Evolutionary conservation across 2,329 filamentous ascomycete species (phyloP), one percentile per base, ranked within the genome.

Genomic region (Dichotomopilus funicola): DNA sequence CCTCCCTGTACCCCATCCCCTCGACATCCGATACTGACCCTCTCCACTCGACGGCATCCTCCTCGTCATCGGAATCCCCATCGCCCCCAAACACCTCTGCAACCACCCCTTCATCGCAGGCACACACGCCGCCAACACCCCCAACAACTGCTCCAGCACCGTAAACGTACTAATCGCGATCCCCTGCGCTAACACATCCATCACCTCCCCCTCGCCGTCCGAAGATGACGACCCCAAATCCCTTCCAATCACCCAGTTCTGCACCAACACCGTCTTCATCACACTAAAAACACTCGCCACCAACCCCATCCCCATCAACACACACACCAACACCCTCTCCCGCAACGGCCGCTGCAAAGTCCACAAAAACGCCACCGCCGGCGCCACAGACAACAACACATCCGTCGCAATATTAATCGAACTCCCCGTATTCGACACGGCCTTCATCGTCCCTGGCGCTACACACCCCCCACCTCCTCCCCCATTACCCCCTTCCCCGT

Each of bases 281-380:
- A 63, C 57, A 31, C 52, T 56, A n/a, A 57, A 58, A 1, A 56
- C 51, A n/a, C 55, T 59, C 6, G 62, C 62, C 9, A 63, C 51
- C 49, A 63, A 13, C n/a, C 62, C 62, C 57, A 63, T 61, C n/a
- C 59, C 60, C 62, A 63, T 63, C n/a, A 63, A 41, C 36, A 58
- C 54, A 50, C 60, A 63, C 5, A 64, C 61, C 49, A 64, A 61
- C 4, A 63, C 12, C 12, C 62, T 46, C 55, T 64, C 62, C 11
- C 61, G 58, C 19, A 64, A 43, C 33, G 61, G 61, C 2, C 62
- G 58, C 48, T 62, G 61, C n/a, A 64, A 50, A 36, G 61, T 61
- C n/a, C 57, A 49, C 19, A 64, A 46, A 19, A 64, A 64, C 2
- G 58, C 59, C 19, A 27, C 19, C 2, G 57, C 59, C 10, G 62